Evolutionary conservation across 306 rosid genomes (phyloP).

Genomic region (Prunus fruticosa): DNA sequence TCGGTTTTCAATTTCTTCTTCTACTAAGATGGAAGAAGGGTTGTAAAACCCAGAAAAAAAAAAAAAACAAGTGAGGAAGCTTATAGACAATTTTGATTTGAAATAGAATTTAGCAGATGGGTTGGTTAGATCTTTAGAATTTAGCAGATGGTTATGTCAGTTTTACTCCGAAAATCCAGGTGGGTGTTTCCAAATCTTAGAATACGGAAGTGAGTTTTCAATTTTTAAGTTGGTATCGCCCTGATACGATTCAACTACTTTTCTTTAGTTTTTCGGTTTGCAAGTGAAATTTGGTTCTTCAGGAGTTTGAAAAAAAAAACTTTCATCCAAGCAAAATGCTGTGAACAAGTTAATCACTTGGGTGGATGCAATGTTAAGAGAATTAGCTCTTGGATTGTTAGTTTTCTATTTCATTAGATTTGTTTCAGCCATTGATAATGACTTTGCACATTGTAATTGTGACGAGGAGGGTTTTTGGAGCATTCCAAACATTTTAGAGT

Average conservation of each 20-base stretch:
- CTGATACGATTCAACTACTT: not conserved
- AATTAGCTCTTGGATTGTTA: slow-evolving; percentile 19
- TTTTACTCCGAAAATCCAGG: not conserved
- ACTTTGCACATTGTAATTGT: slow-evolving; percentile 43
- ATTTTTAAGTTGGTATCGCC: not conserved
- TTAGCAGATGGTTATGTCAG: slow-evolving; percentile 5
- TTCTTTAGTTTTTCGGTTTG: not conserved
- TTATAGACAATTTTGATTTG: not conserved
- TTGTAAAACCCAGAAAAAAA: not conserved
- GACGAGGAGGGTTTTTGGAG: slow-evolving; percentile 58
- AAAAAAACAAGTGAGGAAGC: not conserved
- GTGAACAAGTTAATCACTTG: not conserved
- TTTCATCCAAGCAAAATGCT: not conserved
- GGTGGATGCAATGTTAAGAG: slow-evolving; percentile 40
- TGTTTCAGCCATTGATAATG: slow-evolving; percentile 39
- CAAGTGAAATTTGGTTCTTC: slow-evolving; percentile 3
- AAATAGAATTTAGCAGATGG: not conserved
- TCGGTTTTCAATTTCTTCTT: not conserved
- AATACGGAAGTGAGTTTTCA: not conserved
- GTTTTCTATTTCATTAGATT: slow-evolving; percentile 20
- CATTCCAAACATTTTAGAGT: slow-evolving; percentile 32
- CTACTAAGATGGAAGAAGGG: not conserved
- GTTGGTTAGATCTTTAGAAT: slow-evolving; percentile 4
- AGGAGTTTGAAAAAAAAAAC: slow-evolving; percentile 5
- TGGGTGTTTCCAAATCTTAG: slow-evolving; percentile 20